Evolutionary conservation across 2,329 filamentous ascomycete species (phyloP), one percentile per base, ranked within the genome.

Genomic region (Hymenoscyphus infarciens): DNA sequence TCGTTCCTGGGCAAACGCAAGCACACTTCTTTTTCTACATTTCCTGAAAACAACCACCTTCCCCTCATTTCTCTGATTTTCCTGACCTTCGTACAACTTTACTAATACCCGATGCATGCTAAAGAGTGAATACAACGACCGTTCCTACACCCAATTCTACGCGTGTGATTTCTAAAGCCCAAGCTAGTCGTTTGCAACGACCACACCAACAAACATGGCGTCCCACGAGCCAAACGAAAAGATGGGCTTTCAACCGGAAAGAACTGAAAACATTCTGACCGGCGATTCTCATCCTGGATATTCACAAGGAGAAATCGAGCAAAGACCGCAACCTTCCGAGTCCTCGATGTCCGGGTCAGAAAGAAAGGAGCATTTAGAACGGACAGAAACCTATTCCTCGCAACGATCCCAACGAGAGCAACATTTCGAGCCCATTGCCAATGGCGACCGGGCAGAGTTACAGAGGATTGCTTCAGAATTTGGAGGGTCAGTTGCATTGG

Each of bases 391-490:
- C 5, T n/a, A 39, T 29, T 45, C 35, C 13, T 27, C 56, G 2
- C 45, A 22, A 52, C 19, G 45, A 52, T 16, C 56, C 4, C 45
- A 22, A 25, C 19, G 19, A 25, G 19, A 52, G 19, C 22, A 10
- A 52, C 45, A 52, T 7, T 74, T 71, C 35, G 65, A 69, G 55
- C 66, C 69, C 19, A 69, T 74, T 31, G 56, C 55, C 5, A 3
- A 60, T 25, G 69, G 68, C 10, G 72, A 73, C 58, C 63, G 69
- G 52, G 68, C 65, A 29, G 63, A 74, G 39, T 53, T 74, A 15
- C 15, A 66, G 1, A 64, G 68, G 33, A 69, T 74, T 55, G 72
- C 72, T 13, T 71, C 71, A 4, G 29, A 55, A 6, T 67, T 73
- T 39, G 61, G 54, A 45, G 65, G 63, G 0, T 65, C 66, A 5